Conservation (phyloP, 306 rosid genomes). For the Prunus campanulata region DNA sequence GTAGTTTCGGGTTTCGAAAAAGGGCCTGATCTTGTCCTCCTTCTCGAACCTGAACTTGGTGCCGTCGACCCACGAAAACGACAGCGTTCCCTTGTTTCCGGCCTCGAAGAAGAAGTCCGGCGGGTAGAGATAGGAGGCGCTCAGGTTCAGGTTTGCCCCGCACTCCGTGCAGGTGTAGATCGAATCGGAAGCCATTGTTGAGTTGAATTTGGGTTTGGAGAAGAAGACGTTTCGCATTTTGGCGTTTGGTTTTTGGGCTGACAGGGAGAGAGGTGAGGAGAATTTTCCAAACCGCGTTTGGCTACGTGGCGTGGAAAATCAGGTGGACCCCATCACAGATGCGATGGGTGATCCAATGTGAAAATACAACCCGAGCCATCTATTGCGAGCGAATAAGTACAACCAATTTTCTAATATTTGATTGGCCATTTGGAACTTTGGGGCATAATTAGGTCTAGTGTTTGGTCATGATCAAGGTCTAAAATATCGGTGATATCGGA, state of each 20-base stretch:
- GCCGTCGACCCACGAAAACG: constrained; percentile 62
- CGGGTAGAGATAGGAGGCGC: constrained; percentile 46
- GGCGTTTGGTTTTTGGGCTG: not conserved
- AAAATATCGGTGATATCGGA: no score
- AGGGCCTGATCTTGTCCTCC: constrained; percentile 81
- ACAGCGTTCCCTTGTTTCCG: constrained; percentile 72
- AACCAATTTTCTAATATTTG: not conserved
- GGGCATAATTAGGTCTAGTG: no score
- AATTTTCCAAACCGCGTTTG: not conserved
- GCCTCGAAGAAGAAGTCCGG: constrained; percentile 80
- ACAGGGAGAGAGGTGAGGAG: not conserved
- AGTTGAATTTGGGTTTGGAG: not conserved
- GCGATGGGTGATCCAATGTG: not conserved
- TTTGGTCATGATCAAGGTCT: no score
- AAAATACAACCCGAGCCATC: not conserved
- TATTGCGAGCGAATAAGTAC: not conserved
- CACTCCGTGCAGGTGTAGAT: constrained; percentile 64
- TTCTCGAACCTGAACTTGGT: constrained; percentile 68
- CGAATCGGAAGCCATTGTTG: constrained; percentile 46
- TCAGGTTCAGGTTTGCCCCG: constrained; percentile 61
- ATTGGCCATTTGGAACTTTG: not conserved
- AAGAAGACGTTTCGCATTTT: no score
- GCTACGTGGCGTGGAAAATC: not conserved
- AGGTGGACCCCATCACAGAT: not conserved
- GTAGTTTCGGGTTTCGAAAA: constrained; percentile 72